Conservation (phyloP, 2,329 filamentous ascomycete species). For the Exophiala oligosperma region DNA sequence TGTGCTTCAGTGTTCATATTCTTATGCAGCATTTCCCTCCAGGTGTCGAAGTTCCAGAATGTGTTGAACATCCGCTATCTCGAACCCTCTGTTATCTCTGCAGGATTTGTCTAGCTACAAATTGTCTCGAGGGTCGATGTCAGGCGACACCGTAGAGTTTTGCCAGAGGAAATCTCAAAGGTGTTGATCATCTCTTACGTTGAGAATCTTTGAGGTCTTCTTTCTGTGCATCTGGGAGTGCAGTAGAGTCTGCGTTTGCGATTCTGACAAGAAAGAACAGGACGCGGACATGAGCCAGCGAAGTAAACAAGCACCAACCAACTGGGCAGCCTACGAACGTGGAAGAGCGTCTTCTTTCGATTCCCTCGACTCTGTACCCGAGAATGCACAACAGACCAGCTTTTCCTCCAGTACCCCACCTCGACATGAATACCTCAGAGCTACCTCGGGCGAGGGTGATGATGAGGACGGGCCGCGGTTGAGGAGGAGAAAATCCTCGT, state of each 20-base stretch:
- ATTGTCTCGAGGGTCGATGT: no score
- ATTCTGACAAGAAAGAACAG: neutral
- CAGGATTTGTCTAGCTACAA: no score
- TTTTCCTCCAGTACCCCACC: slow-evolving; percentile 21
- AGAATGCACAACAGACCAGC: slow-evolving; percentile 27
- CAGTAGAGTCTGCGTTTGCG: no score
- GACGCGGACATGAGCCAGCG: slow-evolving; percentile 23
- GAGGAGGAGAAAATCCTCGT: slow-evolving; percentile 36
- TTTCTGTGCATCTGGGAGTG: neutral
- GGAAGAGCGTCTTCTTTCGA: slow-evolving; percentile 32
- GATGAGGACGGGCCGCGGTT: slow-evolving; percentile 20
- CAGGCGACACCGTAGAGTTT: no score
- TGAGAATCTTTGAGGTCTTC: neutral
- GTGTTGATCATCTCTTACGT: neutral
- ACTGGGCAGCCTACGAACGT: slow-evolving; percentile 34
- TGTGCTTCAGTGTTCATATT: neutral
- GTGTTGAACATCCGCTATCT: neutral
- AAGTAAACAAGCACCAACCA: slow-evolving; percentile 25
- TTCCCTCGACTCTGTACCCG: slow-evolving; percentile 32
- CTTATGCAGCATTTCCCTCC: no score
- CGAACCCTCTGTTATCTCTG: no score
- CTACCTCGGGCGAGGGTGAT: neutral
- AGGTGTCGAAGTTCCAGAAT: neutral
- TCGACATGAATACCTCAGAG: slow-evolving; percentile 9
- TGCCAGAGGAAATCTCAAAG: neutral